Evolutionary conservation across 345 rosid species (phyloP).

Genomic region (Mercurialis annua): DNA sequence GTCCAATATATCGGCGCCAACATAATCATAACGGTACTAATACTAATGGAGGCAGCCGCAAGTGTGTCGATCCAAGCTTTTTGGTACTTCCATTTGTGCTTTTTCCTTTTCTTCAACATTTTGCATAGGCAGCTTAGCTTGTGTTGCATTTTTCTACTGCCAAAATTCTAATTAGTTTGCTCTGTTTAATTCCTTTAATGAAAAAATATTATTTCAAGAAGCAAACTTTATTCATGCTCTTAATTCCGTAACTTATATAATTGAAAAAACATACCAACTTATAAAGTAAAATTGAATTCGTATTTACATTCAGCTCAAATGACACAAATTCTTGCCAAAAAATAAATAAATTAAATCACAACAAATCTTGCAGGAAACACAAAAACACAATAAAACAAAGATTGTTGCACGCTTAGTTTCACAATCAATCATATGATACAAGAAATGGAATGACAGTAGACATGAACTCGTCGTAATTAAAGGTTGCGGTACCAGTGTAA

Average conservation of each 20-base stretch:
- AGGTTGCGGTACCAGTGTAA: conserved; percentile 45
- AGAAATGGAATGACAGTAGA: conserved; percentile 58
- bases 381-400: neutral
- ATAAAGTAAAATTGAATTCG: neutral
- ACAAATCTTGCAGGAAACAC: neutral
- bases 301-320: neutral
- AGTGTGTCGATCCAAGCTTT: neutral
- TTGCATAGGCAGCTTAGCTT: neutral
- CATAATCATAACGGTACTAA: neutral
- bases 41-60: neutral
- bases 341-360: neutral
- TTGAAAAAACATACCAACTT: neutral
- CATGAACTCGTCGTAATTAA: conserved; percentile 60
- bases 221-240: too few species aligned
- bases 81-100: neutral
- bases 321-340: neutral
- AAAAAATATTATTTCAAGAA: too few species aligned
- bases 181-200: neutral
- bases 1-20: too few species aligned
- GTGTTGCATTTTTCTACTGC: neutral
- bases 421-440: conserved; percentile 41
- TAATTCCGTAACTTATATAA: too few species aligned
- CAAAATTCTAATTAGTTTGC: neutral
- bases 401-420: neutral
- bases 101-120: neutral